phyloP scores from a whole-genome alignment of 495 filamentous ascomycete genomes.

The Penicillium simplicissimum region DNA sequence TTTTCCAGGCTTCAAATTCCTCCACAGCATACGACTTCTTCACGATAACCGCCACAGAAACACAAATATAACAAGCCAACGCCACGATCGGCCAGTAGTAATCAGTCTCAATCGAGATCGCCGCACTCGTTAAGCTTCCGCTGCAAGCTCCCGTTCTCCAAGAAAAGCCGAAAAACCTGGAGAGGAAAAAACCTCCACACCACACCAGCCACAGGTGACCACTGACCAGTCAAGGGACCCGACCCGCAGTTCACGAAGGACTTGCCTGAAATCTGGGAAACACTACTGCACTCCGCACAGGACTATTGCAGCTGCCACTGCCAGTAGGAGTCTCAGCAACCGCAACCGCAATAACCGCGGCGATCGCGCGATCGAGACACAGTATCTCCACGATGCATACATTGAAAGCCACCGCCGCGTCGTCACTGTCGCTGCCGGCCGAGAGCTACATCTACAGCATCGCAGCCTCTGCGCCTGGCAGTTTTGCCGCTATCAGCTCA shows the following conservation, averaged over 20 bases:
- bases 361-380: neutral
- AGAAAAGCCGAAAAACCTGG: neutral
- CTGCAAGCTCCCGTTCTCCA: neutral
- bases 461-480: slow-evolving; percentile 30
- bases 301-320: slow-evolving; percentile 1
- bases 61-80: neutral
- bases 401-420: slow-evolving; percentile 40
- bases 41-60: neutral
- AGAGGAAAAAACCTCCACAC: neutral
- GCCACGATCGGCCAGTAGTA: slow-evolving; percentile 1
- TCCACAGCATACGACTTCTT: slow-evolving; percentile 14
- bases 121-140: neutral
- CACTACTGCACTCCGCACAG: neutral
- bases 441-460: slow-evolving; percentile 56
- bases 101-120: neutral
- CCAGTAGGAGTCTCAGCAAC: neutral
- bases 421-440: slow-evolving; percentile 46
- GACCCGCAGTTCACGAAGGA: neutral
- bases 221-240: neutral
- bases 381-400: slow-evolving; percentile 35
- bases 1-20: slow-evolving; percentile 17
- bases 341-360: slow-evolving; percentile 2
- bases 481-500: slow-evolving; percentile 55
- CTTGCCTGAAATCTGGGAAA: neutral
- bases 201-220: slow-evolving; percentile 5